Evolutionary conservation across 2,329 filamentous ascomycete genomes (phyloP), one percentile per base, ranked within the genome.

Genomic region (Fusarium phyllophilum): DNA sequence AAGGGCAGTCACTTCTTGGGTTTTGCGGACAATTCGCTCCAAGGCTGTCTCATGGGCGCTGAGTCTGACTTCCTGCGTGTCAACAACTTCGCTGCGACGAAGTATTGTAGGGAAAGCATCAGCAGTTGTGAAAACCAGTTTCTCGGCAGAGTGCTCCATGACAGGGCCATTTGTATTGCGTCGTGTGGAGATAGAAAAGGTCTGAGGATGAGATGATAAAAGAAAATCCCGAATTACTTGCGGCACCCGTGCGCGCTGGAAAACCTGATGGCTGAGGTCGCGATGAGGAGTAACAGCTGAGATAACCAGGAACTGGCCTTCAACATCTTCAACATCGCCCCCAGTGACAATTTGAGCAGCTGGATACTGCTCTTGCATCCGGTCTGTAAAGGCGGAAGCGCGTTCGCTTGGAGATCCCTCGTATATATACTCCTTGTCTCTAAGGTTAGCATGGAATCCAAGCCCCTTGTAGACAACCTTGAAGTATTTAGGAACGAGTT

Each of bases 391-490:
- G 9, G 91, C 91, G 3, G 91, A 90, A 45, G 94, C 90, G 29
- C 93, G 90, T 82, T 98, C 96, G 12, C 87, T 90, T 2, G 92
- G 88, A 4, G 91, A 89, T 1, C 94, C 95, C 82, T 98, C 94
- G 77, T 97, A 97, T 62, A 98, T 92, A 81, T 94, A 98, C 67
- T 96, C 92, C 83, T 97, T 97, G 82, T 98, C 95, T 58, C 95
- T 89, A 29, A 98, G 82, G 55, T 88, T 92, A 4, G 90, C 79
- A 3, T 95, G 94, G 82, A 98, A 98, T 2, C 96, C 95, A 62
- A 97, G 89, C 10, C 96, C 96, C 78, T 92, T 94, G 85, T 96
- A 98, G 18, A 92, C 88, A 34, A 98, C 95, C 73, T 94, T 93
- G 89, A 97, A 98, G 83, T 97, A 98, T 71, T 96, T 93, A 17